Percentiles rank a stretch among this genome's conserved stretches.
These are phyloP conservation scores for Lecanosticta acicola DNA, from an alignment of 2,329 filamentous ascomycete genomes.

Conservation along the genomic window DNA sequence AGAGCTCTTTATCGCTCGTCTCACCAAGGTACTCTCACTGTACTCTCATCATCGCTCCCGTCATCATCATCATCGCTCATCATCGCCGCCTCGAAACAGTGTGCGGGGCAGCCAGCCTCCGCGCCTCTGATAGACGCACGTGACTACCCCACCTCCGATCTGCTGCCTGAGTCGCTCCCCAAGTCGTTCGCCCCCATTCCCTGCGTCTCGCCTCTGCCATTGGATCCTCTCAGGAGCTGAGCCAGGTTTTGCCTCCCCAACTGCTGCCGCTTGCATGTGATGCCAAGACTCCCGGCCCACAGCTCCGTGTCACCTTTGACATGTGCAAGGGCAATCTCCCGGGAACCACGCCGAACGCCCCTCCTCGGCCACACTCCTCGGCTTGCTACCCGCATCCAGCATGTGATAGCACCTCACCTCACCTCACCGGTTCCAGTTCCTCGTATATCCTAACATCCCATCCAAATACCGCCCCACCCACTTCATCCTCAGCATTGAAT, in stretches of 20 bases:
- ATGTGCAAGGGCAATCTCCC: slow-evolving; percentile 6
- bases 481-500: slow-evolving; percentile 1
- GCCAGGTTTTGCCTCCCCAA: background rate
- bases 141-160: no score
- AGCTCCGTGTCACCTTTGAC: slow-evolving; percentile 5
- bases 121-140: no score
- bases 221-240: background rate
- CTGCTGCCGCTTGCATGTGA: background rate
- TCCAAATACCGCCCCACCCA: slow-evolving; percentile 4
- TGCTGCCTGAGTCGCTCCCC: no score
- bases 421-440: no score
- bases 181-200: slow-evolving; percentile 2
- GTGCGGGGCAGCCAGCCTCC: no score
- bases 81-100: no score
- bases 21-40: no score
- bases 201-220: background rate
- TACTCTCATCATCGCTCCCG: no score
- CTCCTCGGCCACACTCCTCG: background rate
- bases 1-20: no score
- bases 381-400: background rate
- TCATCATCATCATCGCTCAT: no score
- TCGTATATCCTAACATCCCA: no score
- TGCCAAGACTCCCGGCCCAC: background rate
- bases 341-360: background rate
- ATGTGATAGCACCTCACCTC: no score